Percentiles rank a stretch among this genome's conserved stretches.
phyloP scores from a whole-genome alignment of 129 eudicot species.

The Centella asiatica region DNA sequence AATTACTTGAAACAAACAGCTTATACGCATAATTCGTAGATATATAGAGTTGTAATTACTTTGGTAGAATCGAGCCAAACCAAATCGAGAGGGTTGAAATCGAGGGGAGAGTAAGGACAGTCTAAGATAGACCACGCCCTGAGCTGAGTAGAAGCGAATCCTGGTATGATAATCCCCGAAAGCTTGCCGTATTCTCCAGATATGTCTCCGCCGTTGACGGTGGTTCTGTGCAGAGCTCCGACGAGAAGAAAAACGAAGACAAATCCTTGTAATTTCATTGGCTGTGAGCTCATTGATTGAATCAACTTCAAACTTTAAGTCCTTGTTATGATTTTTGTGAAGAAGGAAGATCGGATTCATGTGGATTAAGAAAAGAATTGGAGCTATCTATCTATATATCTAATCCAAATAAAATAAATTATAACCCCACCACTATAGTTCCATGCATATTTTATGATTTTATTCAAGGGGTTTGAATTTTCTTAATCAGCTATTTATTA shows the following conservation, averaged over 20 bases:
- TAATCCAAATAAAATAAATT: no score
- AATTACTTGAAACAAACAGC: no score
- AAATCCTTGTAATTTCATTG: conserved; percentile 8
- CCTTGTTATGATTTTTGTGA: not conserved
- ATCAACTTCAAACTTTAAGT: not conserved
- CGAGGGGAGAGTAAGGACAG: conserved; percentile 94
- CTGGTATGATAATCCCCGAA: conserved; percentile 88
- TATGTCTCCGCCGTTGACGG: conserved; percentile 34
- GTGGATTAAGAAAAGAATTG: no score
- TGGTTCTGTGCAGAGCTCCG: conserved; percentile 20
- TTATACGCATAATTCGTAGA: no score
- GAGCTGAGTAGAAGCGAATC: conserved; percentile 92
- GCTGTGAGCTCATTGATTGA: not conserved
- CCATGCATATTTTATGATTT: no score
- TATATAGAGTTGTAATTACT: conserved; percentile 21
- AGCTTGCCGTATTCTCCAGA: conserved; percentile 41
- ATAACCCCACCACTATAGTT: no score
- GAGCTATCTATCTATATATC: no score
- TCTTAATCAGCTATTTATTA: no score
- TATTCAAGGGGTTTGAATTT: no score
- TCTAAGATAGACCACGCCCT: conserved; percentile 96
- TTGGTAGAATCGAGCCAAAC: conserved; percentile 98
- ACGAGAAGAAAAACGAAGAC: conserved; percentile 24
- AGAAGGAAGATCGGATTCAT: no score
- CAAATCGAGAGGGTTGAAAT: conserved; percentile 94